Base-by-base conservation (phyloP, 352 stramenopile genomes). In the Pythium diclinum region DNA sequence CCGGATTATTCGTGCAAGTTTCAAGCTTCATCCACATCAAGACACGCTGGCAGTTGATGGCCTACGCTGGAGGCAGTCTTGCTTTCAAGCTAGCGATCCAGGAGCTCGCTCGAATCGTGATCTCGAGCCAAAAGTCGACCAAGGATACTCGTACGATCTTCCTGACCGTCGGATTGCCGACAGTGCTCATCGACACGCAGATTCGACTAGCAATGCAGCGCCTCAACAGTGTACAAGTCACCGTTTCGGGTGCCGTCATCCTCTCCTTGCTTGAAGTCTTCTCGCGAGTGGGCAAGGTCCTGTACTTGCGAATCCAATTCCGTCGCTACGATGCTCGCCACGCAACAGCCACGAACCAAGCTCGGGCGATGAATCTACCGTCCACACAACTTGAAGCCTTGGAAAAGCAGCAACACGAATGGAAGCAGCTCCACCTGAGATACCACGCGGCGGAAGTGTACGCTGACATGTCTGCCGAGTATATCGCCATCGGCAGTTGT, bases 171-270 rank as follows among this genome's bases (percentile, higher is more conserved):
- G 76, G 54, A 2, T 33, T 82, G 0, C 74, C 74, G 9, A 78
- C 74, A 4, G 71, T 82, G 8, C 44, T 85, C 32, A 76, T 85
- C 42, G 73, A 85, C 59, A 83, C 74, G 6, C 75, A 85, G 51
- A 48, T 76, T 4, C 71, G 75, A 42, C 71, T 85, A 7, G 56
- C 76, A 14, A 32, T 85, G 32, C 59, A 78, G 21, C 67, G 72
- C 3, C 65, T 65, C 21, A 51, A 71, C 23, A 74, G 67, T 17
- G 67, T 61, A 16, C 34, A 54, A 11, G 61, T 76, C 34, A 70
- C 70, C n/a, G 60, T 73, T 0, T 53, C 33, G 10, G 75, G 70
- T 34, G 68, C 65, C 1, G 59, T 81, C 19, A 73, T 55, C 0
- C 70, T 82, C 67, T 68, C 72, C 0, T 30, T 71, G 33, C 38